Percentiles rank a stretch among this genome's conserved stretches.
Conservation (phyloP, 2,329 filamentous ascomycete species). For the Aspergillus hiratsukae region DNA sequence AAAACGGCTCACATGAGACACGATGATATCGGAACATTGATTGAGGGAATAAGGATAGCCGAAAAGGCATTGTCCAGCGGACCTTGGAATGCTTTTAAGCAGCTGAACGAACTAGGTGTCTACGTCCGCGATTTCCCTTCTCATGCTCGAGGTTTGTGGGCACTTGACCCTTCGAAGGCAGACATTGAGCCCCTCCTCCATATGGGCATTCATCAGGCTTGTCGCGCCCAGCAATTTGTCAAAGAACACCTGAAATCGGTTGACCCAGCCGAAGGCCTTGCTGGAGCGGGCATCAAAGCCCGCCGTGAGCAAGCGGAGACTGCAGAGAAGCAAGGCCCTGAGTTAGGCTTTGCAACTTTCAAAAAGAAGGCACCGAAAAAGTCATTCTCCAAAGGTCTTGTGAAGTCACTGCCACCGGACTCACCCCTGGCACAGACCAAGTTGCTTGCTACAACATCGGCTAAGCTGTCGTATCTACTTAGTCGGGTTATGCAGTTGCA, state of each 20-base stretch:
- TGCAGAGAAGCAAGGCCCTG: constrained; percentile 8
- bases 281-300: constrained; percentile 38
- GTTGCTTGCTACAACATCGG: constrained; percentile 75
- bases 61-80: constrained; percentile 55
- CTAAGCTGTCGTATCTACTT: constrained; percentile 82
- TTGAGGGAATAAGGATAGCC: constrained; percentile 62
- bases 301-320: constrained; percentile 23
- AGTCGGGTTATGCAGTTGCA: constrained; percentile 67
- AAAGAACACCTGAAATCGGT: constrained; percentile 29
- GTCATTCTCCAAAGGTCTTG: constrained; percentile 25
- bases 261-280: constrained; percentile 39
- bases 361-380: constrained; percentile 25
- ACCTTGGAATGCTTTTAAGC: constrained; percentile 63
- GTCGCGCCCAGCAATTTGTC: constrained; percentile 54
- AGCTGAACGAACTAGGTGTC: constrained; percentile 72
- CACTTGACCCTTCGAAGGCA: constrained; percentile 51
- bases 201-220: constrained; percentile 54
- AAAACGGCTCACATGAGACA: constrained; percentile 54
- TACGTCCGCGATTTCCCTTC: constrained; percentile 65
- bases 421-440: constrained; percentile 57
- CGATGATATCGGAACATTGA: constrained; percentile 59
- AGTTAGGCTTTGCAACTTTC: constrained; percentile 13
- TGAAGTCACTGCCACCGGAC: constrained; percentile 26
- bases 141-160: constrained; percentile 60
- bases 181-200: constrained; percentile 46